These are phyloP conservation scores for Fusarium fujikuroi DNA, from an alignment of 2,329 filamentous ascomycete genomes.

Conservation along the genomic window DNA sequence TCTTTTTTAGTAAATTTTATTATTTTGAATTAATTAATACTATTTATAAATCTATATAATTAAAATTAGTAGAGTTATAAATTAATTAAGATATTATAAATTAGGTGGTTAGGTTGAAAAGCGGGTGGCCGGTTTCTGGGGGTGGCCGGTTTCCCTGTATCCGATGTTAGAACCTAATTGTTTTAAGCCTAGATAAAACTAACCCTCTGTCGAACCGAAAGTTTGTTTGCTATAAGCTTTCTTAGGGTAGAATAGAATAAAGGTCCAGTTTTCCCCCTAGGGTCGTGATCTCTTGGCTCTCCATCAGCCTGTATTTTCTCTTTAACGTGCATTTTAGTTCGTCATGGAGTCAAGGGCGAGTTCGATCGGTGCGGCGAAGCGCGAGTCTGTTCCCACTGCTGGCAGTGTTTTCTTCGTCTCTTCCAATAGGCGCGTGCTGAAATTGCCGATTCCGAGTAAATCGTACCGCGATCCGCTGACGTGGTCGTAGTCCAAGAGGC, in stretches of 20 bases:
- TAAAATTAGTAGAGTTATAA: too few relatives aligned
- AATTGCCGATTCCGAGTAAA: conserved; percentile 30
- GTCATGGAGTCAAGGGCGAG: conserved; percentile 6
- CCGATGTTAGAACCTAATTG: neutral
- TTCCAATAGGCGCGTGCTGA: conserved; percentile 27
- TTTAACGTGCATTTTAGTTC: neutral
- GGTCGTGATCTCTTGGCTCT: neutral
- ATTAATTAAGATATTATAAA: too few relatives aligned
- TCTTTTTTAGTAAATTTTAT: too few relatives aligned
- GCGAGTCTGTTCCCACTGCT: conserved; percentile 34
- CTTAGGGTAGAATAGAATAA: conserved; percentile 1
- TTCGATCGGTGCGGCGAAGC: neutral
- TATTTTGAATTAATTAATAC: too few relatives aligned
- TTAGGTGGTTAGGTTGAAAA: too few relatives aligned
- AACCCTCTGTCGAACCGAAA: neutral
- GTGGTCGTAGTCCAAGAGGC: conserved; percentile 22
- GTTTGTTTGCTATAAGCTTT: neutral
- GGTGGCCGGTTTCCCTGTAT: too few relatives aligned
- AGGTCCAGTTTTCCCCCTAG: neutral
- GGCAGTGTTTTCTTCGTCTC: conserved; percentile 42
- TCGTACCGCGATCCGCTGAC: conserved; percentile 33
- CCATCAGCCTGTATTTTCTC: neutral
- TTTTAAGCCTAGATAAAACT: neutral
- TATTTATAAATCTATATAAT: too few relatives aligned
- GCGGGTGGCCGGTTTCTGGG: too few relatives aligned